Percentiles rank a stretch among this genome's conserved stretches.
These are phyloP conservation scores for Silene conica DNA, from an alignment of 148 eudicot genomes.

Conservation along the genomic window DNA sequence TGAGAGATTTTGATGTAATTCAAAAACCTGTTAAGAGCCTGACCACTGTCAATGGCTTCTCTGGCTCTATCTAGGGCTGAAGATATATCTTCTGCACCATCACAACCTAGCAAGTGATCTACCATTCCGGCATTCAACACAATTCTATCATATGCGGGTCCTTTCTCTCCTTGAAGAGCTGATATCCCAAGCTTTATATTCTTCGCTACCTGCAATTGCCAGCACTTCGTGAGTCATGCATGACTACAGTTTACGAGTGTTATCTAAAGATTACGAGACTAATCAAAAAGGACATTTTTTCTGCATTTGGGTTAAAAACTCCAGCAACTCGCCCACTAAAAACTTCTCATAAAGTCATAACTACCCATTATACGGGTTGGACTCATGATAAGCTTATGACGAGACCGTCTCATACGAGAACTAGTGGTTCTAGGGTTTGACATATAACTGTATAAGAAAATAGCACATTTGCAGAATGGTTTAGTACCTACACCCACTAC, in stretches of 20 bases:
- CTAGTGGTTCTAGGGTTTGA: too few relatives aligned
- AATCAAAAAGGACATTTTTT: too few relatives aligned
- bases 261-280: too few relatives aligned
- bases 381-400: too few relatives aligned
- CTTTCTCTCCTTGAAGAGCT: constrained; percentile 87
- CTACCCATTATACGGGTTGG: too few relatives aligned
- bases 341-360: too few relatives aligned
- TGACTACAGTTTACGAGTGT: too few relatives aligned
- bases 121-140: constrained; percentile 79
- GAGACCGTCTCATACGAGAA: too few relatives aligned
- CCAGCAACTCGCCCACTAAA: too few relatives aligned
- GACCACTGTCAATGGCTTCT: constrained; percentile 92
- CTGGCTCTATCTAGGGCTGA: constrained; percentile 78
- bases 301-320: too few relatives aligned
- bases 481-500: not conserved
- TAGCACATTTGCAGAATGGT: not conserved
- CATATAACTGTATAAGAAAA: too few relatives aligned
- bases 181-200: constrained; percentile 88
- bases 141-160: constrained; percentile 89
- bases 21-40: constrained; percentile 65
- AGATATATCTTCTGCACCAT: constrained; percentile 71
- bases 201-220: constrained; percentile 51
- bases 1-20: constrained; percentile 72
- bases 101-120: constrained; percentile 92
- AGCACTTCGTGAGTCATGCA: not conserved